Evolutionary conservation across 2,329 filamentous ascomycete species (phyloP), one percentile per base, ranked within the genome.

Genomic region (Lasiodiplodia sp.): DNA sequence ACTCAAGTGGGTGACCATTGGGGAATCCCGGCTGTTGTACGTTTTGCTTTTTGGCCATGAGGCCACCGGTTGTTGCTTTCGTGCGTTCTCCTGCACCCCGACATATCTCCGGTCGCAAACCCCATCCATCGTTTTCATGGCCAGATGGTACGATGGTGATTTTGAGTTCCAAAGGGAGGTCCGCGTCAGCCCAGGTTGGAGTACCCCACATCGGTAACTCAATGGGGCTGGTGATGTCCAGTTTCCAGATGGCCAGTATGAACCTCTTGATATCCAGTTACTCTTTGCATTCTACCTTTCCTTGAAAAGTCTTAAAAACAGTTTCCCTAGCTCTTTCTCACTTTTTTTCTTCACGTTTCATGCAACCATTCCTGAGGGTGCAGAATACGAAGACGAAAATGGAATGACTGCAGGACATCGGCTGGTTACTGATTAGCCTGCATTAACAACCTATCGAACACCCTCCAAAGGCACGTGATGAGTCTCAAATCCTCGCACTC

Each of bases 1-100:
- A 68, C 51, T 66, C 34, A 66, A 53, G 66, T 70, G 60, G 69
- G 66, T 70, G 66, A 68, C 69, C 66, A 68, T 53, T 66, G 34
- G 69, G 51, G 58, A 70, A 68, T 66, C 38, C 60, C 62, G 55
- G 47, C 69, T 68, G 66, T 70, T 68, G 66, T 57, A 64, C 68
- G 66, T 68, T 68, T 70, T 70, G 71, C 63, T 72, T 60, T 44
- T 44, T 16, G n/a, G 6, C 11, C 31, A 34, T 34, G 31, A 34
- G 31, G 31, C 31, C 31, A 34, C 31, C 44, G 3, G 8, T 31
- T 4, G 12, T 60, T 11, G 21, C 7, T 6, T n/a, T n/a, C 8
- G n/a, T 57, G 40, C 28, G 3, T 2, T 18, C 5, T 49, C 16
- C 6, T 18, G 0, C 23, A 10, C 6, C 11, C 58, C 57, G 57